Base-by-base conservation (phyloP, 2,329 filamentous ascomycete species). In the Trichoderma citrinoviride region DNA sequence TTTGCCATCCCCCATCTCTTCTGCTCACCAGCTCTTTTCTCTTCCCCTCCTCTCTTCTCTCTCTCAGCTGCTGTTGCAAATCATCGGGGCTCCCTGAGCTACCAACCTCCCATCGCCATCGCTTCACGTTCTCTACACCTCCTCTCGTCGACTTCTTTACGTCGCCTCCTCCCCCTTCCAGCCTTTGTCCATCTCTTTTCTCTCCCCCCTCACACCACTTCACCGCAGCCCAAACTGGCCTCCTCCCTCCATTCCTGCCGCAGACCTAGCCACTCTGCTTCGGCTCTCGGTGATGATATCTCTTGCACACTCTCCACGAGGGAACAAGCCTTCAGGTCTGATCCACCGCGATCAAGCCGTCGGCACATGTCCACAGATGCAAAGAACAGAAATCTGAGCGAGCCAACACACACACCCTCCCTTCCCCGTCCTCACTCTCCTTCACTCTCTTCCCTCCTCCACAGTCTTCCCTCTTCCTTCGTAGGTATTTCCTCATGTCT, bases 351-450 rank as follows among this genome's bases (percentile, higher is more conserved):
- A 33, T 54, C 19, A 25, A 25, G 44, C 41, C 60, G 17, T 2
- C 27, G 61, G 49, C 58, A 62, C 21, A 25, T 62, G 61, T 56
- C 50, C 52, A 23, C 33, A 37, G 12, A 21, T 17, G 10, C 43
- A 41, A 56, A 82, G 81, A 83, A 82, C 81, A 80, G 81, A 82
- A 68, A 82, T 82, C 81, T 77, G 81, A 82, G 80, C 79, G 77
- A 71, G 66, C 61, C 57, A 14, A 14, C 4, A 8, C 33, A 37
- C 33, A 37, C 33, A 14, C 33, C 12, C 5, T 37, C 12, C 21
- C 23, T 29, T 10, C 7, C 33, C 29, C 33, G 2, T 41, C 49
- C 68, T 66, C 68, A 44, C 15, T 41, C 27, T 47, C 37, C 66
- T 62, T 15, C 47, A 15, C 37, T 58, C 44, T 21, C n/a, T 64